These are phyloP conservation scores for Prunella vulgaris DNA, from an alignment of 257 asterid species.

Conservation along the genomic window DNA sequence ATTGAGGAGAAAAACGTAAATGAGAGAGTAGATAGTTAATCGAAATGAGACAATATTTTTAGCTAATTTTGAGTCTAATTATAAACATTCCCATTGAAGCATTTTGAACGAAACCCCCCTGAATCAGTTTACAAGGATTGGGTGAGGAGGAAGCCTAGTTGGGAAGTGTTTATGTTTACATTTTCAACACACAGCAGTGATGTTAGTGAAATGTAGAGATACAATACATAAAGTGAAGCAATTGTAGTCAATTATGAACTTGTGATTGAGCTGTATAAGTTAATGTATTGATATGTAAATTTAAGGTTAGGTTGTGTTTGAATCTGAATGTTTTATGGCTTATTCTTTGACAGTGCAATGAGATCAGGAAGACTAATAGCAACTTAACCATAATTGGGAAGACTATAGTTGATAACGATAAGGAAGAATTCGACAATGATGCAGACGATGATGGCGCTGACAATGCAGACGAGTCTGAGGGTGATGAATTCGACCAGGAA, in stretches of 20 bases:
- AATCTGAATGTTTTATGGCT: background rate
- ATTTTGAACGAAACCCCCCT: no score
- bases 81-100: no score
- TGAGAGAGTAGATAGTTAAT: no score
- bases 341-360: slow-evolving; percentile 54
- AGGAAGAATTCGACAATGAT: slow-evolving; percentile 83
- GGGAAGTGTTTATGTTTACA: background rate
- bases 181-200: background rate
- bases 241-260: background rate
- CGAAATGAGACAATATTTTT: no score
- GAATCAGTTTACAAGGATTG: background rate
- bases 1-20: no score
- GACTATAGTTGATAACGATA: slow-evolving; percentile 59
- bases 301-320: background rate
- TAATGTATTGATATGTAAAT: background rate
- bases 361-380: slow-evolving; percentile 67
- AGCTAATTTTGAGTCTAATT: no score
- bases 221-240: background rate
- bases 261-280: background rate
- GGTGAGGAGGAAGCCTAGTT: background rate
- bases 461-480: slow-evolving; percentile 86
- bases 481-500: slow-evolving; percentile 96
- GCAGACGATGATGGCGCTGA: slow-evolving; percentile 91
- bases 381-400: slow-evolving; percentile 65
- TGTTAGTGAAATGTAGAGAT: no score